Percentiles rank a stretch among this genome's conserved stretches.
These are phyloP conservation scores for Hordeum vulgare DNA, from an alignment of 176 grass and related monocot species.

Conservation along the genomic window DNA sequence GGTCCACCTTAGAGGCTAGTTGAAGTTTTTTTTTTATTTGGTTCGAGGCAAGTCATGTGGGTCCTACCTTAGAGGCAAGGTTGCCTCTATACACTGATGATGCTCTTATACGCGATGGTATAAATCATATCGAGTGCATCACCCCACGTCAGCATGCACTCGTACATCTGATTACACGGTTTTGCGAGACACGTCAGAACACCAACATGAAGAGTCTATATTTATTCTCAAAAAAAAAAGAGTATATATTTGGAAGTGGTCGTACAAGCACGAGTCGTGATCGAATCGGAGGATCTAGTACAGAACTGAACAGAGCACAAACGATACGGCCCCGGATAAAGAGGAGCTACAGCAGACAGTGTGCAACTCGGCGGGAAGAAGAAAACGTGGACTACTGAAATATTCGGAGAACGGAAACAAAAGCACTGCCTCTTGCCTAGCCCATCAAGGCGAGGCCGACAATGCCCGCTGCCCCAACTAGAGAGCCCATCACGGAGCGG, in stretches of 20 bases:
- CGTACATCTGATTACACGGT: neutral
- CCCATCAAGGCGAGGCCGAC: constrained; percentile 41
- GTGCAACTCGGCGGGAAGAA: neutral
- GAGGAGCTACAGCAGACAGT: neutral
- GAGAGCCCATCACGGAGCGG: neutral
- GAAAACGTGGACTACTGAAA: neutral
- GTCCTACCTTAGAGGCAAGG: too few species aligned
- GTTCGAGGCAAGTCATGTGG: too few species aligned
- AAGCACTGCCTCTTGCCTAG: constrained; percentile 64
- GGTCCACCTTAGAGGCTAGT: too few species aligned
- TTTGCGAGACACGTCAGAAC: neutral
- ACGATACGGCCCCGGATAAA: neutral
- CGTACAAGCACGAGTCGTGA: neutral
- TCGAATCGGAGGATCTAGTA: neutral
- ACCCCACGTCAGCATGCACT: too few species aligned
- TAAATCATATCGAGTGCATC: too few species aligned
- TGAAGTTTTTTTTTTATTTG: too few species aligned
- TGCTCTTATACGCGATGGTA: too few species aligned
- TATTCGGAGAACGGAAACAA: neutral
- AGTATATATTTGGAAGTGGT: too few species aligned
- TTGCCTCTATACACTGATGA: too few species aligned
- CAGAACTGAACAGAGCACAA: neutral
- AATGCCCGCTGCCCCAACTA: constrained; percentile 25
- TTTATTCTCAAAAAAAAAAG: too few species aligned
- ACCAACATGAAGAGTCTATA: neutral